A percentile compares a stretch with the other conserved stretches of the same genome.
These are phyloP conservation scores for Fraxinus excelsior DNA, from an alignment of 257 asterid genomes.

Conservation along the genomic window DNA sequence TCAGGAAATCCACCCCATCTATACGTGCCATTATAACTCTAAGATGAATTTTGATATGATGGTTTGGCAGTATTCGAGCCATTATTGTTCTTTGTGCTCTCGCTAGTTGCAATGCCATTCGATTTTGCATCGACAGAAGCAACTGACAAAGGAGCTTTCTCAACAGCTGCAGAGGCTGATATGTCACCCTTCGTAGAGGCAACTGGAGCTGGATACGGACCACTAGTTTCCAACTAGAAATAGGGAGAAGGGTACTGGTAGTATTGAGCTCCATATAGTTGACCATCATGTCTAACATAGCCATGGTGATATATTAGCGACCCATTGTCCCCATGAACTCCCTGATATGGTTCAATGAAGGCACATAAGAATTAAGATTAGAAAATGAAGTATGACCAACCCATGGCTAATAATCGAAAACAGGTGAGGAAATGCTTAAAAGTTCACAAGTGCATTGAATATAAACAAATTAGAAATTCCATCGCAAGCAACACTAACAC, in stretches of 20 bases:
- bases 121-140: slow-evolving; percentile 55
- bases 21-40: slow-evolving; percentile 44
- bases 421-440: not conserved
- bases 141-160: slow-evolving; percentile 50
- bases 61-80: slow-evolving; percentile 35
- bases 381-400: not conserved
- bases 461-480: not conserved
- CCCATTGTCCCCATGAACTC: slow-evolving; percentile 66
- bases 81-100: slow-evolving; percentile 49
- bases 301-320: slow-evolving; percentile 64
- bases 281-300: slow-evolving; percentile 71
- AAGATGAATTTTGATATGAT: slow-evolving; percentile 42
- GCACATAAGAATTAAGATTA: not conserved
- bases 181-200: slow-evolving; percentile 56
- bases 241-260: slow-evolving; percentile 67
- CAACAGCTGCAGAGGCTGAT: slow-evolving; percentile 46
- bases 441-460: not conserved
- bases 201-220: slow-evolving; percentile 31
- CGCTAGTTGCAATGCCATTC: slow-evolving; percentile 47
- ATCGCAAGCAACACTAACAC: not conserved
- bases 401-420: not conserved
- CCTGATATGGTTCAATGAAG: slow-evolving; percentile 34
- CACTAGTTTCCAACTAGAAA: slow-evolving; percentile 57
- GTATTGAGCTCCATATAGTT: slow-evolving; percentile 70
- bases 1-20: slow-evolving; percentile 48